Conservation (phyloP, 805 yeast species). For the Saturnispora sekii region DNA sequence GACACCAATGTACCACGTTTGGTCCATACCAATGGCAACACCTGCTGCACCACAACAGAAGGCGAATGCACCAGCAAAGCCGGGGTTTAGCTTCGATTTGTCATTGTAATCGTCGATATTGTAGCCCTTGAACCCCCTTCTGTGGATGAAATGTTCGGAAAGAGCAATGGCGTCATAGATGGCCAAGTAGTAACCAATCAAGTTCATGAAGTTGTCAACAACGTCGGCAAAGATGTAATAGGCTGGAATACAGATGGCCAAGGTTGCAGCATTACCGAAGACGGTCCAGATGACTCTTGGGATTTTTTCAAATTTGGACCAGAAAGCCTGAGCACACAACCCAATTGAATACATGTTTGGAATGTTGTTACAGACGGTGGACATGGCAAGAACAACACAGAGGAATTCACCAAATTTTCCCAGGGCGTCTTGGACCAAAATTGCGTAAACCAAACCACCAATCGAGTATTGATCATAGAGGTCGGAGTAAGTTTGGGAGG, state of each 20-base stretch:
- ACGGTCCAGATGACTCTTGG: conserved; percentile 84
- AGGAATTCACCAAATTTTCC: conserved; percentile 88
- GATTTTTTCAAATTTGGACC: conserved; percentile 61
- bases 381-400: conserved; percentile 72
- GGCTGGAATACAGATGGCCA: conserved; percentile 86
- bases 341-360: conserved; percentile 93
- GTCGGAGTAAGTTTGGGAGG: conserved; percentile 35
- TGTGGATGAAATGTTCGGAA: conserved; percentile 79
- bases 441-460: conserved; percentile 79
- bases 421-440: conserved; percentile 68
- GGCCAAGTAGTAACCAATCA: conserved; percentile 86
- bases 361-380: conserved; percentile 84
- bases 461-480: conserved; percentile 45
- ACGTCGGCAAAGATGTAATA: conserved; percentile 63
- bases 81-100: conserved; percentile 54
- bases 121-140: conserved; percentile 52
- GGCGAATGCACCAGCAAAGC: conserved; percentile 68
- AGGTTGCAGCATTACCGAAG: conserved; percentile 60
- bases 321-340: conserved; percentile 74
- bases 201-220: conserved; percentile 81
- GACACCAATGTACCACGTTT: conserved; percentile 74
- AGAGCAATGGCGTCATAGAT: conserved; percentile 67
- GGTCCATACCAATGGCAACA: conserved; percentile 79
- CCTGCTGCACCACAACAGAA: conserved; percentile 81
- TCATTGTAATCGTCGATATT: conserved; percentile 54